Conservation (phyloP, 73 alveolate species). For the Tetrahymena borealis region DNA sequence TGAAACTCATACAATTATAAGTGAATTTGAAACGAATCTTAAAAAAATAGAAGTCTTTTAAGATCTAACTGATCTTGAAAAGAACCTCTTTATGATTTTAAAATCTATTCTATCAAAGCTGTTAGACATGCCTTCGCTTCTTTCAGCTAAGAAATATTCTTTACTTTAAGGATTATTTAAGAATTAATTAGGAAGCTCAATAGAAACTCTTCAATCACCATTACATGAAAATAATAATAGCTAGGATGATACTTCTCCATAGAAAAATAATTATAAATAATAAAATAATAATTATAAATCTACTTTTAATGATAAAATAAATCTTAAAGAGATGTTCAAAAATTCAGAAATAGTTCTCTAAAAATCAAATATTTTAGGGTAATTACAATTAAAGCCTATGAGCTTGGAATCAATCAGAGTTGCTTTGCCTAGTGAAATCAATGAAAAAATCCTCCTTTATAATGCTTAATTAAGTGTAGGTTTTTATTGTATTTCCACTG, state of each 20-base stretch:
- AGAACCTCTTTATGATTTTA: not conserved
- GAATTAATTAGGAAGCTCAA: not conserved
- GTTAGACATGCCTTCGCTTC: not conserved
- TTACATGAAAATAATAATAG: not conserved
- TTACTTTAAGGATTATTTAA: not conserved
- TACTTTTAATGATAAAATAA: not conserved
- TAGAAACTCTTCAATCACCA: not conserved
- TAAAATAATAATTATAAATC: not conserved
- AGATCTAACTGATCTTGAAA: not conserved
- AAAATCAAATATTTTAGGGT: not conserved
- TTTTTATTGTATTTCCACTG: conserved; percentile 44
- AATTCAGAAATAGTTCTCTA: not conserved
- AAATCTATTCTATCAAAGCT: not conserved
- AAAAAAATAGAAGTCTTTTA: not conserved
- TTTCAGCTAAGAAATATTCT: not conserved
- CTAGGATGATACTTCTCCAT: not conserved
- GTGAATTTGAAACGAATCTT: not conserved
- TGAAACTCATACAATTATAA: not conserved
- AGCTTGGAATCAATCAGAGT: not conserved
- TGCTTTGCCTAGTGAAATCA: not conserved
- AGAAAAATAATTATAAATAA: not conserved
- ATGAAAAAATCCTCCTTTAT: not conserved
- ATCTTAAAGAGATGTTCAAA: not conserved
- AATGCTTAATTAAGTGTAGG: not conserved
- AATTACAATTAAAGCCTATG: not conserved